Percentiles rank a stretch among this genome's conserved stretches.
Conservation (phyloP, 768 basidiomycete genomes). For the Nevesoporus exiguus region DNA sequence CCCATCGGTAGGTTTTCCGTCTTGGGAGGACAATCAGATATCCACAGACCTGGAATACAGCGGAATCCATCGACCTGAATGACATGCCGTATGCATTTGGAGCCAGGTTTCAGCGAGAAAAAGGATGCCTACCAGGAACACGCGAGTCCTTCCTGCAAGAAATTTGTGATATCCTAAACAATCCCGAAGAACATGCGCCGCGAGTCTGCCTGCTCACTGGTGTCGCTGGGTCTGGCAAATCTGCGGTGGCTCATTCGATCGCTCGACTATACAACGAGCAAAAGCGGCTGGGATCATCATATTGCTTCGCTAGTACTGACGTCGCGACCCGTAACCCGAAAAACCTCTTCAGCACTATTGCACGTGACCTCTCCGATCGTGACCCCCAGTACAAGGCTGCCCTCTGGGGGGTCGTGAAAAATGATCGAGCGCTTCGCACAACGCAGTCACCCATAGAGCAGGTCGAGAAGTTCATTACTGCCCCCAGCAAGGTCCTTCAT, state of each 20-base stretch:
- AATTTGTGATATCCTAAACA: neutral
- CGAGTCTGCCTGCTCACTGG: neutral
- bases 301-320: neutral
- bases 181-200: neutral
- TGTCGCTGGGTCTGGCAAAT: neutral
- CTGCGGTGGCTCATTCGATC: neutral
- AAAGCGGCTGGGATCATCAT: neutral
- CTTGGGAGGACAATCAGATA: neutral
- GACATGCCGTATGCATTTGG: neutral
- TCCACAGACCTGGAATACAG: neutral
- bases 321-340: neutral
- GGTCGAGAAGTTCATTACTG: neutral
- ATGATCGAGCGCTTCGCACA: neutral
- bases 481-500: neutral
- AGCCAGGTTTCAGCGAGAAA: neutral
- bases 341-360: neutral
- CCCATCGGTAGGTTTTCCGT: neutral
- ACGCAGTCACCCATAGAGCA: neutral
- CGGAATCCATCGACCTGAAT: neutral
- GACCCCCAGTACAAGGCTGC: neutral
- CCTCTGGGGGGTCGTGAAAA: neutral
- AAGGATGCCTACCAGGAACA: neutral
- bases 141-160: neutral
- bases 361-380: neutral
- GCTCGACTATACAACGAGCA: neutral